These are phyloP conservation scores for Lachnellula cervina DNA, from an alignment of 2,329 filamentous ascomycete species.

Conservation along the genomic window DNA sequence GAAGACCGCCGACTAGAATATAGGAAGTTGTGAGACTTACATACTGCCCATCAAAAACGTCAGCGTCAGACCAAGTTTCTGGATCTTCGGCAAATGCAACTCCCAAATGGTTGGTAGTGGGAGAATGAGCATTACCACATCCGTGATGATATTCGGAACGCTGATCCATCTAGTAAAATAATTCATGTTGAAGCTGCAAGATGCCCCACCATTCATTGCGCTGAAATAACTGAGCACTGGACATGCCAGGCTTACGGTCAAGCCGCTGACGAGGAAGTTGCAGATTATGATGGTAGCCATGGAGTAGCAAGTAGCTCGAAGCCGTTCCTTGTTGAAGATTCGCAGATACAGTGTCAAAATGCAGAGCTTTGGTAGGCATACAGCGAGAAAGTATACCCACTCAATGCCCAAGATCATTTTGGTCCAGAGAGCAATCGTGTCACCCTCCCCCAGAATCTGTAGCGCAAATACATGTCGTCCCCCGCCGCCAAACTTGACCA, in stretches of 20 bases:
- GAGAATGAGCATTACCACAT: constrained; percentile 3
- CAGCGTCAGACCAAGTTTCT: background rate
- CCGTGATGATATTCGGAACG: constrained; percentile 3
- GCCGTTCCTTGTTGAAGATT: background rate
- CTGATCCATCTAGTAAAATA: background rate
- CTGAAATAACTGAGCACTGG: background rate
- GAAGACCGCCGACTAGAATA: background rate
- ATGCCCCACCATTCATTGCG: background rate
- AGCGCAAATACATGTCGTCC: background rate
- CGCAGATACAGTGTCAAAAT: constrained; percentile 2
- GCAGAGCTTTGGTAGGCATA: constrained; percentile 1
- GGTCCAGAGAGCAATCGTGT: background rate
- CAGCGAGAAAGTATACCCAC: background rate
- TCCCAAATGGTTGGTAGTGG: background rate
- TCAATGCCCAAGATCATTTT: background rate
- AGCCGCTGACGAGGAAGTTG: background rate
- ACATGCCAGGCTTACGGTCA: background rate
- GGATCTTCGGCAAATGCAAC: background rate
- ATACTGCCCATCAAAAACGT: background rate
- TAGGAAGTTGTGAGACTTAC: background rate
- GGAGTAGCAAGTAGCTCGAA: background rate
- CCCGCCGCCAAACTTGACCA: constrained; percentile 1
- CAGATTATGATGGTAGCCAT: background rate
- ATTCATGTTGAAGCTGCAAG: background rate
- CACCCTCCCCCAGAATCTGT: background rate